These are phyloP conservation scores for Phytophthora chlamydospora DNA, from an alignment of 352 stramenopile genomes.

Conservation along the genomic window DNA sequence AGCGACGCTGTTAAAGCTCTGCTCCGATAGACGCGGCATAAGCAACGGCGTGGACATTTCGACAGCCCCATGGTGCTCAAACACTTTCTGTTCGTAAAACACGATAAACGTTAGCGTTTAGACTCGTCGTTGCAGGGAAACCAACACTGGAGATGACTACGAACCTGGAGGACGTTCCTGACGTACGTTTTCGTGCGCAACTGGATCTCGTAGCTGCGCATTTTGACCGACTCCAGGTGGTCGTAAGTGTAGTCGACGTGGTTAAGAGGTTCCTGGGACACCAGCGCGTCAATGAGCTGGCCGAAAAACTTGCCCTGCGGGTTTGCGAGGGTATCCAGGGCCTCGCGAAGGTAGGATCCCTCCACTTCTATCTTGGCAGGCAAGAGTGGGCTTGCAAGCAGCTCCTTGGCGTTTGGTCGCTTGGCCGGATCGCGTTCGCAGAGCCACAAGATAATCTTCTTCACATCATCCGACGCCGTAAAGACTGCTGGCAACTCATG, in stretches of 20 bases:
- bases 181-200: slow-evolving; percentile 73
- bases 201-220: slow-evolving; percentile 69
- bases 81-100: slow-evolving; percentile 61
- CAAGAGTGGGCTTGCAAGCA: slow-evolving; percentile 70
- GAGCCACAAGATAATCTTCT: slow-evolving; percentile 89
- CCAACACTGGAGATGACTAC: neutral
- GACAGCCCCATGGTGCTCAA: slow-evolving; percentile 80
- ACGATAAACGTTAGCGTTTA: slow-evolving; percentile 12
- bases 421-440: slow-evolving; percentile 76
- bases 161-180: slow-evolving; percentile 67
- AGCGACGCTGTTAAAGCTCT: slow-evolving; percentile 73
- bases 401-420: slow-evolving; percentile 76
- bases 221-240: slow-evolving; percentile 81
- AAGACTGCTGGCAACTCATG: slow-evolving; percentile 63
- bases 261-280: slow-evolving; percentile 74
- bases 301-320: slow-evolving; percentile 91
- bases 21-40: slow-evolving; percentile 69
- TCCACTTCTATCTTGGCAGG: slow-evolving; percentile 88
- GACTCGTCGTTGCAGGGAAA: slow-evolving; percentile 2
- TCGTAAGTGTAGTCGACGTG: slow-evolving; percentile 91
- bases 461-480: slow-evolving; percentile 78
- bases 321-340: slow-evolving; percentile 87
- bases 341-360: slow-evolving; percentile 81
- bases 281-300: slow-evolving; percentile 80
- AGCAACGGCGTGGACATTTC: slow-evolving; percentile 82